Conservation (phyloP, 768 basidiomycete species). For the Candolleomyces efflorescens region DNA sequence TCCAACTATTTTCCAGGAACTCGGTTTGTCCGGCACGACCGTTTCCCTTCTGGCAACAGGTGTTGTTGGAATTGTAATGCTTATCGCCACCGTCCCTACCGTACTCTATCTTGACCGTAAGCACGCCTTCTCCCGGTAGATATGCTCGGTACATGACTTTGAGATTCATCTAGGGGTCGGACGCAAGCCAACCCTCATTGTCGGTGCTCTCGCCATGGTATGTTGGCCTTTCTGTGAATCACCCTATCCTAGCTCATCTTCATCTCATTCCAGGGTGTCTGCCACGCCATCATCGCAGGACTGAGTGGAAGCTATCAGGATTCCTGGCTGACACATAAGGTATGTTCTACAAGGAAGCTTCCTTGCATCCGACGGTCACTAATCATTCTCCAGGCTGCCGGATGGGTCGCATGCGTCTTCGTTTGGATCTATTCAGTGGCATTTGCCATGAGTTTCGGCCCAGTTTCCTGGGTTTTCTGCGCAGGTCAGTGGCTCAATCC, state of each 20-base stretch:
- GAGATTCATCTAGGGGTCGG: not conserved
- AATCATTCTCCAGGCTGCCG: not conserved
- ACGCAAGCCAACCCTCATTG: not conserved
- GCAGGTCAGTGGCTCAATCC: not conserved
- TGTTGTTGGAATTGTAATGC: not conserved
- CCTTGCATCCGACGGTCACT: not conserved
- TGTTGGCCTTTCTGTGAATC: not conserved
- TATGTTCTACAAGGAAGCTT: not conserved
- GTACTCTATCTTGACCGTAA: not conserved
- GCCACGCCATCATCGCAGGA: slow-evolving; percentile 1
- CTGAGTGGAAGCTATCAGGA: not conserved
- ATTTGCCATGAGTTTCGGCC: not conserved
- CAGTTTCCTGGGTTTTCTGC: not conserved
- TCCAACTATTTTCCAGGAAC: not conserved
- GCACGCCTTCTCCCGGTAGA: not conserved
- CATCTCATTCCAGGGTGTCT: not conserved
- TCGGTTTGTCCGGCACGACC: not conserved
- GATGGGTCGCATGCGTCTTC: slow-evolving; percentile 1
- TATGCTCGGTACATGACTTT: no score
- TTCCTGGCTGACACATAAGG: not conserved
- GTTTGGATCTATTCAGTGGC: not conserved
- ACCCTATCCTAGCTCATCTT: not conserved
- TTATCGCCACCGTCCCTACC: not conserved
- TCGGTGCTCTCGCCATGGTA: not conserved
- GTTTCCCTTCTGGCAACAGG: slow-evolving; percentile 1